Base-by-base conservation (phyloP, 169 alveolate species). In the Plasmodium gaboni region DNA sequence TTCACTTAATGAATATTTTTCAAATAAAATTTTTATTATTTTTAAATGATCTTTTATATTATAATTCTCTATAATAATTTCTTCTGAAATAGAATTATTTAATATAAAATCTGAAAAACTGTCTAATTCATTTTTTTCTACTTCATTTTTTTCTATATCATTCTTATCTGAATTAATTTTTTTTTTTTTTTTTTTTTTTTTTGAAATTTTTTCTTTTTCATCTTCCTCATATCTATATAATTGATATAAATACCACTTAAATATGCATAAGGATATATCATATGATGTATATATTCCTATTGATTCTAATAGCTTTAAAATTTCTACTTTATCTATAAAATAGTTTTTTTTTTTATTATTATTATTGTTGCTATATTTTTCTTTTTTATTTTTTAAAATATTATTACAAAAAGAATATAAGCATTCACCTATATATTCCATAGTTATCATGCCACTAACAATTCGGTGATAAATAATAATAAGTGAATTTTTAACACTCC, bases 241-340 rank as follows among this genome's bases (percentile, higher is more conserved):
- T 53, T 74, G 59, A 7, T 53, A 4, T 61, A 26, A 24, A 44
- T 78, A 78, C 89, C 89, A 78, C 15, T 50, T 65, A 44, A 78
- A 69, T 12, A 65, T 57, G 22, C 44, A 7, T 44, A 19, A 12
- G n/a, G 71, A 74, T 64, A 78, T 78, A 15, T 78, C 78, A 15
- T 64, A 48, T 0, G 89, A 78, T 13, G 78, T 78, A 59, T 78
- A 78, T 13, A 78, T 15, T 28, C 89, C 89, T 22, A 78, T 10
- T 32, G 26, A 9, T 64, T 78, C 89, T 19, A 78, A 32, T 13
- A 78, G 32, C 2, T 17, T 50, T 22, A 78, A 28, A 15, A 78
- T n/a, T 13, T 15, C 63, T 0, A 74, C 7, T 72, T 72, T 72
- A 26, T 72, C 46, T 1, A 38, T 38, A 38, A 38, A 38, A 38